Evolutionary conservation across 2,329 filamentous ascomycete genomes (phyloP), one percentile per base, ranked within the genome.

Genomic region (Trichoderma sp.): DNA sequence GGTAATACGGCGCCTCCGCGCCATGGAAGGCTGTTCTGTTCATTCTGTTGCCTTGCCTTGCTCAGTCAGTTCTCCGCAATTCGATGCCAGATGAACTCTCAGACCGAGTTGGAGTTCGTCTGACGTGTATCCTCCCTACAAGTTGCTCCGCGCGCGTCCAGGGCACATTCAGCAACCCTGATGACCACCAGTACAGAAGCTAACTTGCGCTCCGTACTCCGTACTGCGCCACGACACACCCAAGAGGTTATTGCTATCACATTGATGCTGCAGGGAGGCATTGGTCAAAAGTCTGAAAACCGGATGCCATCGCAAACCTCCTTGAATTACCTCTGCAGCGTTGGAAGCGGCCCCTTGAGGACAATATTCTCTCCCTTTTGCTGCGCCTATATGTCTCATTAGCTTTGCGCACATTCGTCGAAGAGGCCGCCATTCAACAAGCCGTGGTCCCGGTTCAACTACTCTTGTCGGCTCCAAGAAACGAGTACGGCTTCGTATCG

Each of bases 161-260:
- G 66, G 66, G 66, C 56, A 51, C 36, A 24, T 26, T 36, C 56
- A 32, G 14, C 4, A 21, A 69, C 53, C 28, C 36, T 34, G 56
- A 61, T 69, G 56, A 61, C 66, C 56, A 69, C 53, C 53, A 47
- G n/a, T 28, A 69, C 15, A 57, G 28, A 69, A 60, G 28, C 57
- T 32, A 15, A 24, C 30, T 60, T 21, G 32, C 6, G 11, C 57
- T 21, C 47, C 14, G 51, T 53, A 65, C 63, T 65, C 63, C 30
- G 63, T 24, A 56, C 47, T 65, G 62, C 43, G 62, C 62, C 62
- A 56, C 63, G 30, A 5, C 26, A 56, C 8, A 66, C 21, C 43
- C 63, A 24, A 65, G 62, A 30, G 28, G 39, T 15, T 26, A 26
- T 36, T 36, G 9, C 30, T 51, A 36, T 36, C 14, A 51, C 26